Base-by-base conservation (phyloP, 2,329 filamentous ascomycete genomes). In the Alternaria alternata region DNA sequence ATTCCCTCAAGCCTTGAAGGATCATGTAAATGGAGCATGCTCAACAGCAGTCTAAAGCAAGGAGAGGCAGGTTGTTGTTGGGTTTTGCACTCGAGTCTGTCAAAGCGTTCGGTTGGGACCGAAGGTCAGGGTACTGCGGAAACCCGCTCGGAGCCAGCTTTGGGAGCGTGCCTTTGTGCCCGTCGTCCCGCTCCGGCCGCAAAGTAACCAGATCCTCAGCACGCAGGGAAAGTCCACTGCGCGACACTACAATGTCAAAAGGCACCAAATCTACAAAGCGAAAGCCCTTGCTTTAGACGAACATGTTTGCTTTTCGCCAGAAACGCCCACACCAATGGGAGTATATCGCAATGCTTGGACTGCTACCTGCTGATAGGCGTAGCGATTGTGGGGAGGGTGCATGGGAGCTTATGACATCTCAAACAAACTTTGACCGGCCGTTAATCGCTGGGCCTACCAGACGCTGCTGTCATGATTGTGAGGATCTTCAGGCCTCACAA, bases 91-190 rank as follows among this genome's bases (percentile, higher is more conserved):
- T 51, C 57, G 26, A 59, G 44, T 36, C 51, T 38, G 51, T 60
- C 62, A 59, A 57, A 65, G 56, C 60, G 46, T 58, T 70, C 70
- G 68, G 71, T 57, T 65, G 58, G 54, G 61, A 55, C 73, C 73
- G 72, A 72, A 42, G 20, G 59, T 64, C 62, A 69, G 62, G 64
- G 68, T 67, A 66, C 61, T 58, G 46, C 60, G 58, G 68, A 63
- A 67, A 57, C 57, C 48, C 57, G 53, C 59, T 62, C 64, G 65
- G 66, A 72, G 71, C 72, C 73, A 75, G 58, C 54, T 57, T 65
- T 64, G 60, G 73, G 73, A 70, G 69, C 73, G 73, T 77, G 74
- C 73, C 59, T 68, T 68, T 70, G 59, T 70, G 61, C 63, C 67
- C 69, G 68, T 68, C 59, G 51, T 72, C 72, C 73, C 72, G 70